These are phyloP conservation scores for Myotisia sp. DNA, from an alignment of 2,329 filamentous ascomycete species.

Conservation along the genomic window DNA sequence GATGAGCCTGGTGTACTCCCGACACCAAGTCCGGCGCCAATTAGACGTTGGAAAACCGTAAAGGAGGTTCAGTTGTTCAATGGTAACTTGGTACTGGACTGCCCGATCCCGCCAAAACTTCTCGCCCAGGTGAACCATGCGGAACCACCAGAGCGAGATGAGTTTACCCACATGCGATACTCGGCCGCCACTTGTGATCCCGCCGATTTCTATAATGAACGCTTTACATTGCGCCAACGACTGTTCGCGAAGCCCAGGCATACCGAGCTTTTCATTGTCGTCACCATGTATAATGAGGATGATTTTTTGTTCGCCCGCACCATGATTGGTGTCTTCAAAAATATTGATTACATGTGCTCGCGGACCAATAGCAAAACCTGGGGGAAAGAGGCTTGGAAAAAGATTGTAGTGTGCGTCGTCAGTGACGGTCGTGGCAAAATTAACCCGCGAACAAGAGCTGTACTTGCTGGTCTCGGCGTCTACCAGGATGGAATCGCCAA, in stretches of 20 bases:
- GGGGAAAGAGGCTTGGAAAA: constrained; percentile 98
- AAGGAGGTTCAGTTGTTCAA: constrained; percentile 97
- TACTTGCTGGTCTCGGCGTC: constrained; percentile 83
- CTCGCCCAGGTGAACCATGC: constrained; percentile 80
- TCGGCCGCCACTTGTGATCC: constrained; percentile 91
- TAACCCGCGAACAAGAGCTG: constrained; percentile 75
- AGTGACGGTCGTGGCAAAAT: constrained; percentile 96
- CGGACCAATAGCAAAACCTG: constrained; percentile 89
- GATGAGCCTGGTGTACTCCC: constrained; percentile 23
- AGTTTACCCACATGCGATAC: constrained; percentile 66
- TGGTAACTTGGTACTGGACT: constrained; percentile 92
- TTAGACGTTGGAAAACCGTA: constrained; percentile 93
- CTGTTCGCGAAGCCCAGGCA: constrained; percentile 85
- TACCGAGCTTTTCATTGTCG: constrained; percentile 88
- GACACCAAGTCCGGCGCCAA: constrained; percentile 43
- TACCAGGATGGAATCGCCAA: constrained; percentile 98
- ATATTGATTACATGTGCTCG: constrained; percentile 95
- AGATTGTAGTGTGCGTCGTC: constrained; percentile 96
- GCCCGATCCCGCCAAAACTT: constrained; percentile 78
- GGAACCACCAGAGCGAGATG: constrained; percentile 65
- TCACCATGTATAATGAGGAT: constrained; percentile 99
- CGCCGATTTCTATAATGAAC: constrained; percentile 68
- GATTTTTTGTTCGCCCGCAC: constrained; percentile 90
- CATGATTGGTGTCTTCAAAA: constrained; percentile 95
- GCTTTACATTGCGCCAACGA: constrained; percentile 81